phyloP scores from a whole-genome alignment of 1,139 yeast genomes.

The Pichiaceae sp. region DNA sequence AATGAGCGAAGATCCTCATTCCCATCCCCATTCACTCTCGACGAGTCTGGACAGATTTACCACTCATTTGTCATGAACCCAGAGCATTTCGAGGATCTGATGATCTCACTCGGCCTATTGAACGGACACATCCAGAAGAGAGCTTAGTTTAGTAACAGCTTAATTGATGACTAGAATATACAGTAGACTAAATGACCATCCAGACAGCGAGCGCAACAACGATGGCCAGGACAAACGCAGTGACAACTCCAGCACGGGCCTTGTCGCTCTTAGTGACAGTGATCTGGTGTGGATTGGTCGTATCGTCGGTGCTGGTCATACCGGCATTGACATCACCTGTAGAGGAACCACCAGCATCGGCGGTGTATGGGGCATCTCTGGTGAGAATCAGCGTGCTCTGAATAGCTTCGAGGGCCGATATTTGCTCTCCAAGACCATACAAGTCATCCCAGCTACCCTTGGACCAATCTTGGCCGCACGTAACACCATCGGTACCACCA shows the following conservation, averaged over 20 bases:
- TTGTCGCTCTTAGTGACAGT: conserved; percentile 54
- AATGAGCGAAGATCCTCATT: too few relatives aligned
- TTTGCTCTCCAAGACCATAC: conserved; percentile 54
- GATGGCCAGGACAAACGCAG: conserved; percentile 63
- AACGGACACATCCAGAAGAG: neutral
- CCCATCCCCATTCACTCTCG: too few relatives aligned
- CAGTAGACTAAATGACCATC: conserved; percentile 31
- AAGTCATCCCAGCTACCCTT: conserved; percentile 38
- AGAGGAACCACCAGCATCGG: conserved; percentile 37
- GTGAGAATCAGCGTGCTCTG: conserved; percentile 32
- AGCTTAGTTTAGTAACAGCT: too few relatives aligned
- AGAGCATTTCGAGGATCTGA: neutral
- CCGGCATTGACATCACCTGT: conserved; percentile 42
- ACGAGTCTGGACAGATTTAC: too few relatives aligned
- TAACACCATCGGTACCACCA: conserved; percentile 48
- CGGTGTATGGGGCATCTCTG: conserved; percentile 49
- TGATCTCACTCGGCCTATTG: neutral
- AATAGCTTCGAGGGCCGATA: conserved; percentile 48
- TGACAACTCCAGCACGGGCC: conserved; percentile 86
- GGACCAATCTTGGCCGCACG: conserved; percentile 55
- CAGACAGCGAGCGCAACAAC: conserved; percentile 63
- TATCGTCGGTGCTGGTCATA: conserved; percentile 19
- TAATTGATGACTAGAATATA: neutral
- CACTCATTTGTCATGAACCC: neutral
- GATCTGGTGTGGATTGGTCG: conserved; percentile 24